These are phyloP conservation scores for Globisporangium paroecandrum DNA, from an alignment of 352 stramenopile species.

Conservation along the genomic window DNA sequence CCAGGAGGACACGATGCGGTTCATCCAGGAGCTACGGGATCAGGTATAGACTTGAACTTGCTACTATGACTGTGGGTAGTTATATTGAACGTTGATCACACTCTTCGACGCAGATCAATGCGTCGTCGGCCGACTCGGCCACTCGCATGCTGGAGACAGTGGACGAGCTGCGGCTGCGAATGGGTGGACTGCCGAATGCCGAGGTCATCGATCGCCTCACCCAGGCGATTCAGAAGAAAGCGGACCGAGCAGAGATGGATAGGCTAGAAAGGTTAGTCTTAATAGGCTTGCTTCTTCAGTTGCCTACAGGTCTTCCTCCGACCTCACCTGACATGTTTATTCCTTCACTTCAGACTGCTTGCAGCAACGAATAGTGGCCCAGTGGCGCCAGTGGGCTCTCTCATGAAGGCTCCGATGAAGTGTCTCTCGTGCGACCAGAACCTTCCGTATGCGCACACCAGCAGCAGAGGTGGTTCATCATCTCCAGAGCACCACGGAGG, in stretches of 20 bases:
- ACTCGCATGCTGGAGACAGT: slow-evolving; percentile 45
- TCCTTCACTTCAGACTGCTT: slow-evolving; percentile 23
- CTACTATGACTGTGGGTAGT: background rate
- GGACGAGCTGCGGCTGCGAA: slow-evolving; percentile 41
- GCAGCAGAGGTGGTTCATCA: background rate
- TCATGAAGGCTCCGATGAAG: slow-evolving; percentile 53
- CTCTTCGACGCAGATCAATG: slow-evolving; percentile 28
- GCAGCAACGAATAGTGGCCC: slow-evolving; percentile 21
- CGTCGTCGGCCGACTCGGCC: slow-evolving; percentile 34
- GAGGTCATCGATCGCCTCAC: slow-evolving; percentile 48
- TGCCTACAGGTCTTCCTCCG: background rate
- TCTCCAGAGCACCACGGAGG: slow-evolving; percentile 13
- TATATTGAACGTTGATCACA: too few relatives aligned
- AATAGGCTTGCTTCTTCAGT: background rate
- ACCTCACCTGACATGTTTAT: background rate
- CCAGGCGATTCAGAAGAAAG: slow-evolving; percentile 43
- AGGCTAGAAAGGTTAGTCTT: slow-evolving; percentile 26
- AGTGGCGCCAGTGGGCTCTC: slow-evolving; percentile 21
- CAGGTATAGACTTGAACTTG: slow-evolving; percentile 31
- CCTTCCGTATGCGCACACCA: slow-evolving; percentile 25
- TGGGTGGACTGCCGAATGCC: slow-evolving; percentile 42
- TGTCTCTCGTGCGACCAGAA: slow-evolving; percentile 64
- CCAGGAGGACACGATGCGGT: slow-evolving; percentile 57
- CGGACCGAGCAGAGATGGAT: slow-evolving; percentile 54
- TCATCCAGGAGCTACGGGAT: slow-evolving; percentile 52